These are phyloP conservation scores for Tetrastigma voinierianum DNA, from an alignment of 164 flowering plant species.

Conservation along the genomic window DNA sequence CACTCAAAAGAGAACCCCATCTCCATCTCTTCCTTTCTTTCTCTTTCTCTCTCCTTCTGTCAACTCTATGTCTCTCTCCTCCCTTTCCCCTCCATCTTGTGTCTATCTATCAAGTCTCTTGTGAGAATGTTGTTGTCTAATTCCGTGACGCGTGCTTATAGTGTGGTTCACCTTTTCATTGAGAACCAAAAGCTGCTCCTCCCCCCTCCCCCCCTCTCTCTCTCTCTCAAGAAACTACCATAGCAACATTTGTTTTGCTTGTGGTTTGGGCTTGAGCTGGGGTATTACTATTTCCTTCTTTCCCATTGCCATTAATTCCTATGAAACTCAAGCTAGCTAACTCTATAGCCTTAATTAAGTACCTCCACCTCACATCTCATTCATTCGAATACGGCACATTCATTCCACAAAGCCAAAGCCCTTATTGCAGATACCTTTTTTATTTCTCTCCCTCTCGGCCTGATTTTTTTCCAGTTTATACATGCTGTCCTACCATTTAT, in stretches of 20 bases:
- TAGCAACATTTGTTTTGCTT: slow-evolving; percentile 9
- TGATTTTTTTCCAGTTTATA: slow-evolving; percentile 28
- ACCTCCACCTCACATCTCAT: slow-evolving; percentile 1
- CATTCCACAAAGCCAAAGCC: slow-evolving; percentile 17
- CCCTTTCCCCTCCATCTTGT: neutral
- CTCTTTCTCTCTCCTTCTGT: neutral
- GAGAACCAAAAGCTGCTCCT: slow-evolving; percentile 3
- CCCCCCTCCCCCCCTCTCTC: slow-evolving; percentile 14
- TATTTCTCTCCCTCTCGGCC: slow-evolving; percentile 3
- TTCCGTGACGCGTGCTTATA: slow-evolving; percentile 31
- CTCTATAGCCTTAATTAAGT: slow-evolving; percentile 6
- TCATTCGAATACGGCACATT: slow-evolving; percentile 18
- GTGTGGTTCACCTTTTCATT: slow-evolving; percentile 16
- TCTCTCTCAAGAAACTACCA: neutral
- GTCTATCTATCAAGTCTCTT: slow-evolving; percentile 12
- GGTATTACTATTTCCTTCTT: too few relatives aligned
- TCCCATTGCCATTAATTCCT: slow-evolving; percentile 17
- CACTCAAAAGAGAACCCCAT: slow-evolving; percentile 29
- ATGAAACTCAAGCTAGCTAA: too few relatives aligned
- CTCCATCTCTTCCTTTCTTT: slow-evolving; percentile 1
- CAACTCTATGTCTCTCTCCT: slow-evolving; percentile 7
- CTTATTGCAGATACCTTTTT: neutral
- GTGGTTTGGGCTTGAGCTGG: slow-evolving; percentile 8
- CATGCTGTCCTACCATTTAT: slow-evolving; percentile 29
- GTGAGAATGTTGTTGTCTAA: slow-evolving; percentile 24